Conservation (phyloP, 371 early-diverging fungal genomes). For the Rhizopus microsporus region DNA sequence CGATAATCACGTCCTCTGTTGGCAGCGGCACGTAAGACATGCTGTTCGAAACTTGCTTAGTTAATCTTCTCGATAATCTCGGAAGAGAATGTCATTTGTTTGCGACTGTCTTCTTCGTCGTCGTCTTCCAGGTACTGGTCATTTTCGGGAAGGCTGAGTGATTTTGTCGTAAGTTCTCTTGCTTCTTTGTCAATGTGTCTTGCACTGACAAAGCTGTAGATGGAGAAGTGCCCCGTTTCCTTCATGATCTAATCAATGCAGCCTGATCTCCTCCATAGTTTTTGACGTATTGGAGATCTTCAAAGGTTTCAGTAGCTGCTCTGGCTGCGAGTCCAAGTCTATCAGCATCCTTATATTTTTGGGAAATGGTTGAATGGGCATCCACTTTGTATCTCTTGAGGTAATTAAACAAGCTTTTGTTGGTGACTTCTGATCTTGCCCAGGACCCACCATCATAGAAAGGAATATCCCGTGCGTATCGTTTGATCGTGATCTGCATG, state of each 20-base stretch:
- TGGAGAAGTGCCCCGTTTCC: too few species aligned
- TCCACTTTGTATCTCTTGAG: background rate
- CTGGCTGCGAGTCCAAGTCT: background rate
- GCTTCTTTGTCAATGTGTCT: too few species aligned
- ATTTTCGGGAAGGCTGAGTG: background rate
- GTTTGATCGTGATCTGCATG: slow-evolving; percentile 1
- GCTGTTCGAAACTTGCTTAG: background rate
- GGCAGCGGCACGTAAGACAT: background rate
- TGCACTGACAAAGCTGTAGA: too few species aligned
- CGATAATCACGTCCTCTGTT: background rate
- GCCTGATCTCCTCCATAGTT: too few species aligned
- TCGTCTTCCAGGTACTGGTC: background rate
- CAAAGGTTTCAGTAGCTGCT: background rate
- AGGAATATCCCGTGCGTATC: slow-evolving; percentile 1
- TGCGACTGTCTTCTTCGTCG: background rate
- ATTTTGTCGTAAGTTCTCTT: too few species aligned
- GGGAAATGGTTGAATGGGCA: background rate
- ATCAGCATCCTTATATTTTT: background rate
- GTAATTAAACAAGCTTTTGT: background rate
- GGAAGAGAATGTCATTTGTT: slow-evolving; percentile 4
- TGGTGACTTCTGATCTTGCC: slow-evolving; percentile 1
- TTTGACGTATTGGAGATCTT: too few species aligned
- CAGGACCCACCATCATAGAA: slow-evolving; percentile 8
- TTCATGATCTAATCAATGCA: too few species aligned
- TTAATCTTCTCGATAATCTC: background rate